Evolutionary conservation across 208 protist genomes (phyloP), one percentile per base, ranked within the genome.

Genomic region (Strigomonas galati): DNA sequence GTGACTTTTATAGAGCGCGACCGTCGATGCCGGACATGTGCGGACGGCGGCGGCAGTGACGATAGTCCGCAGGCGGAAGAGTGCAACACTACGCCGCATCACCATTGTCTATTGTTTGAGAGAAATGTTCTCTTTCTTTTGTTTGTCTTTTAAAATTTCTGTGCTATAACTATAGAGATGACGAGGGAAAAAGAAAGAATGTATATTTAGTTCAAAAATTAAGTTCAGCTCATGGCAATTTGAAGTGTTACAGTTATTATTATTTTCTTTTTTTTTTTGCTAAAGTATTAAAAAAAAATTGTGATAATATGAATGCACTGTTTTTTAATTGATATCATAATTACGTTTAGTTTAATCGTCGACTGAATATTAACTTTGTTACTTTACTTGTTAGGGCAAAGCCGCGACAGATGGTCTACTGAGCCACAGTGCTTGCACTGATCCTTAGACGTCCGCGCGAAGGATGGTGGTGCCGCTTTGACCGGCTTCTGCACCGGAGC

Each of bases 391-490:
- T 46, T 48, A 10, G 57, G n/a, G 46, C 21, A 52, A 6, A 6
- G 46, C 35, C 35, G 35, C 35, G 35, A 40, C 35, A 40, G 35
- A 40, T 93, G 87, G 31, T 62, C 68, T 24, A 82, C 82, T 23
- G 74, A 81, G 62, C 87, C 87, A 69, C 87, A 93, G 71, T 73
- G 58, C 62, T 28, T 76, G 74, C n/a, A 51, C 52, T 31, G 67
- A 62, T 1, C 66, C 66, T 44, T 75, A 35, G 26, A 27, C 48
- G 61, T 69, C 58, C 71, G 83, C 71, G 27, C 72, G 70, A 1
- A 69, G 26, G 57, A 72, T 1, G 69, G 26, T 4, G 78, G 54
- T 0, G 66, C 30, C 43, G 69, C 56, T 1, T 65, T 52, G 10
- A 58, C 52, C 26, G 76, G 37, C 23, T 84, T 72, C 59, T 79